Conservation (phyloP, 1,284 basidiomycete species). For the Pterula multifida region DNA sequence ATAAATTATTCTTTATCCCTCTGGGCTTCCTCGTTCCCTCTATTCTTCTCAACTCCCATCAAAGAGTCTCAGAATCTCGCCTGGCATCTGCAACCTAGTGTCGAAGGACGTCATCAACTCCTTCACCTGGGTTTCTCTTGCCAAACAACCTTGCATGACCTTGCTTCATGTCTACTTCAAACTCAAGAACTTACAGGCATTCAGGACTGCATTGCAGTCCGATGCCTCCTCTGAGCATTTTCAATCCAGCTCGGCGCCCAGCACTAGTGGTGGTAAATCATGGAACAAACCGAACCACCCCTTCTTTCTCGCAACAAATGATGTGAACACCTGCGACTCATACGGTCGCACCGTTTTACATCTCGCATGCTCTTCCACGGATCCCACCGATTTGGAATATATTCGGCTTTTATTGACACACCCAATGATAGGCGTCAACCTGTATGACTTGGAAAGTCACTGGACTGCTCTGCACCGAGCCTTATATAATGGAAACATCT, state of each 20-base stretch:
- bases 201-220: conserved; percentile 54
- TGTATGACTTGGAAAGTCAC: conserved; percentile 73
- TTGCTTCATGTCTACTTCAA: conserved; percentile 73
- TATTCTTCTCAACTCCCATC: not conserved
- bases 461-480: conserved; percentile 93
- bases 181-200: conserved; percentile 69
- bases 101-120: not conserved
- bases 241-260: conserved; percentile 15
- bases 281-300: conserved; percentile 46
- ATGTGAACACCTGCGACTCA: conserved; percentile 66
- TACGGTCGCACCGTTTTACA: conserved; percentile 79
- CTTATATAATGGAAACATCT: conserved; percentile 78
- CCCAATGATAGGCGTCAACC: conserved; percentile 71
- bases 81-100: conserved; percentile 1
- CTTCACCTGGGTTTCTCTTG: not conserved
- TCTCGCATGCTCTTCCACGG: conserved; percentile 55
- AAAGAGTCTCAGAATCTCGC: not conserved
- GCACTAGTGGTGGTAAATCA: conserved; percentile 49
- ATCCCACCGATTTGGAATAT: conserved; percentile 64
- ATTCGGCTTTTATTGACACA: conserved; percentile 73
- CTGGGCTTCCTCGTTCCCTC: not conserved
- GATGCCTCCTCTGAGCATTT: conserved; percentile 19
- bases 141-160: conserved; percentile 43
- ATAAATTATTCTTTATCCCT: not conserved
- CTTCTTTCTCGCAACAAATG: conserved; percentile 24